Evolutionary conservation across 2,329 filamentous ascomycete species (phyloP), one percentile per base, ranked within the genome.

Genomic region (Berkeleyomyces rouxiae): DNA sequence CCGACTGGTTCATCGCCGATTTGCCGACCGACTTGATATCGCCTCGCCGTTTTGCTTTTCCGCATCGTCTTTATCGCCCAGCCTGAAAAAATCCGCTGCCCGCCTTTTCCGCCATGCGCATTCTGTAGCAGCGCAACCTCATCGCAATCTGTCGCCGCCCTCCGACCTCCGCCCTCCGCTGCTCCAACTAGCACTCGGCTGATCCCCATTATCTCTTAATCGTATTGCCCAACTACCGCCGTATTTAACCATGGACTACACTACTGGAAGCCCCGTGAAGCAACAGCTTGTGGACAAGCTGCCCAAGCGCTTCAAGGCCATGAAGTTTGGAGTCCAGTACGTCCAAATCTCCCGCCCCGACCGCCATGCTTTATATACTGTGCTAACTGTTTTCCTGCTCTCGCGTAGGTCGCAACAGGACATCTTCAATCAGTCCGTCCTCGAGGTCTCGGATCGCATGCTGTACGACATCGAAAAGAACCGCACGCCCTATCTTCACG

Each of bases 261-360:
- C 68, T 6, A 66, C 70, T 13, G 69, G 72, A 43, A 70, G 70
- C 61, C 73, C 75, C 39, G 72, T 84, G 69, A 96, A 96, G 79
- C 84, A 90, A 77, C 90, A 96, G 81, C 86, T 96, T 72, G 82
- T 90, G 61, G 90, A 96, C 75, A 85, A 85, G 71, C 80, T 89
- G 63, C 92, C 92, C 42, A 95, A 95, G 78, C 87, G 89, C 70
- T 95, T 96, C 77, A 90, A 87, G 72, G 87, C 90, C 71, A 82
- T 97, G 72, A 91, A 95, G 71, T 97, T 97, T 74, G 92, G 92
- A 70, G 88, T 97, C 66, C 83, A 95, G 85, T 91, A 77, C 68
- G 81, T 70, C n/a, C 58, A 23, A 16, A 46, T 36, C 42, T 36
- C 44, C 31, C 16, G 13, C 36, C 59, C 47, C 46, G 47, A 47